phyloP scores from a whole-genome alignment of 2,329 filamentous ascomycete species.

The Pyrenophora seminiperda region DNA sequence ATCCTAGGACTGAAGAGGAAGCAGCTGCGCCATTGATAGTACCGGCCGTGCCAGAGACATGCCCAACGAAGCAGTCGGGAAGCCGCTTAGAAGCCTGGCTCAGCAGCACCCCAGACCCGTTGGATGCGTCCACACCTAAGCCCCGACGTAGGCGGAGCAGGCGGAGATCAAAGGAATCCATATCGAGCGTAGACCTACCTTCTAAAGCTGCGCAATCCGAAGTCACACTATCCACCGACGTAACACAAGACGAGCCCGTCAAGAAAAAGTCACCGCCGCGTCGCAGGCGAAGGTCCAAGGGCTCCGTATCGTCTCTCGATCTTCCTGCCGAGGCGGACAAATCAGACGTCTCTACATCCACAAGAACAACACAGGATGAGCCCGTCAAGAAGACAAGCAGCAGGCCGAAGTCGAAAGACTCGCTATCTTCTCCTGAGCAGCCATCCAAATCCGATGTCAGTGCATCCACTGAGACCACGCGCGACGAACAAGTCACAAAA shows the following conservation, averaged over 20 bases:
- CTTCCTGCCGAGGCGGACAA: slow-evolving; percentile 28
- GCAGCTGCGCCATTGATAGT: slow-evolving; percentile 24
- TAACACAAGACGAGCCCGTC: slow-evolving; percentile 24
- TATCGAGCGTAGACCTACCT: slow-evolving; percentile 36
- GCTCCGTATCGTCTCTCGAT: slow-evolving; percentile 36
- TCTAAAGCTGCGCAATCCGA: slow-evolving; percentile 36
- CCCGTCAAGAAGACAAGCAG: slow-evolving; percentile 39
- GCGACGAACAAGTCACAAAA: slow-evolving; percentile 26
- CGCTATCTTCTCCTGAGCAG: slow-evolving; percentile 34
- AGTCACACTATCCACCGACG: slow-evolving; percentile 30
- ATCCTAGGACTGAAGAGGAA: slow-evolving; percentile 32
- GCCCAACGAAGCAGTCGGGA: slow-evolving; percentile 52
- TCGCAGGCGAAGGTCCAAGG: slow-evolving; percentile 37
- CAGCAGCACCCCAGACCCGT: slow-evolving; percentile 61
- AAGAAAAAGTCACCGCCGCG: slow-evolving; percentile 40
- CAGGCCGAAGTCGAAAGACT: slow-evolving; percentile 37
- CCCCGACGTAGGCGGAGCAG: slow-evolving; percentile 37
- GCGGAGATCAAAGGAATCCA: slow-evolving; percentile 34
- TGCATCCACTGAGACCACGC: slow-evolving; percentile 27
- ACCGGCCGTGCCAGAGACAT: slow-evolving; percentile 35
- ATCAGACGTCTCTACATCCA: slow-evolving; percentile 34
- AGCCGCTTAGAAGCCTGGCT: slow-evolving; percentile 68
- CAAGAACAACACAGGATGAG: slow-evolving; percentile 26
- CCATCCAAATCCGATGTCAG: slow-evolving; percentile 35
- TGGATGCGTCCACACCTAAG: slow-evolving; percentile 57